Evolutionary conservation across 805 yeast genomes (phyloP), one percentile per base, ranked within the genome.

Genomic region (Candida germanica): DNA sequence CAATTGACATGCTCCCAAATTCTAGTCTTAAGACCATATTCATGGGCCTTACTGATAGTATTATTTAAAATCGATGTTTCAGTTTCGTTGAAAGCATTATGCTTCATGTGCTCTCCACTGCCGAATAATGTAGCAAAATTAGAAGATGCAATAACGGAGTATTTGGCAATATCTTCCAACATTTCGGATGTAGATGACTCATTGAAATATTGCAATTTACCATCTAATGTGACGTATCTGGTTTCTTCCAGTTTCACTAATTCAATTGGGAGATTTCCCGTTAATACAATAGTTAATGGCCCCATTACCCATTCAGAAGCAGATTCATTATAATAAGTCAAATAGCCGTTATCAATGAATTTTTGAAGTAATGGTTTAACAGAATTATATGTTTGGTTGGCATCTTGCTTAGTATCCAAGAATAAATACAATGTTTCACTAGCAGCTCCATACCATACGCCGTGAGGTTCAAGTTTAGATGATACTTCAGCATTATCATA

Each of bases 1-100:
- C 86, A 82, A 35, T 66, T 64, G 1, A 85, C 80, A 8, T 77
- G 78, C 15, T 79, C 89, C 89, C 89, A 83, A 19, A 82, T 60
- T 39, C 91, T 63, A 0, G 86, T 74, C 44, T 68, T 64, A 25
- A 82, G 48, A 6, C 76, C 75, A 29, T 58, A 39, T 3, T 54
- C 47, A 46, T 80, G 86, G 2, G 84, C 80, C 12, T 38, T 31
- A 8, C 57, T 55, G 14, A 75, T 53, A 20, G 42, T 44, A 3
- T 39, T 20, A 15, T 45, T 43, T 20, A 74, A 45, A 11, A 28
- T 47, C 1, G 32, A 39, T 30, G 49, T 39, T 42, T 75, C 77
- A 1, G 49, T 49, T 1, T 40, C 43, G 21, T 53, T 56, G 29
- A 77, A 56, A 26, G 12, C 29, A 44, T 29, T 10, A 29, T 41